A percentile compares a stretch with the other conserved stretches of the same genome.
Evolutionary conservation across 768 basidiomycete genomes (phyloP).

Genomic region (Russula earlei): DNA sequence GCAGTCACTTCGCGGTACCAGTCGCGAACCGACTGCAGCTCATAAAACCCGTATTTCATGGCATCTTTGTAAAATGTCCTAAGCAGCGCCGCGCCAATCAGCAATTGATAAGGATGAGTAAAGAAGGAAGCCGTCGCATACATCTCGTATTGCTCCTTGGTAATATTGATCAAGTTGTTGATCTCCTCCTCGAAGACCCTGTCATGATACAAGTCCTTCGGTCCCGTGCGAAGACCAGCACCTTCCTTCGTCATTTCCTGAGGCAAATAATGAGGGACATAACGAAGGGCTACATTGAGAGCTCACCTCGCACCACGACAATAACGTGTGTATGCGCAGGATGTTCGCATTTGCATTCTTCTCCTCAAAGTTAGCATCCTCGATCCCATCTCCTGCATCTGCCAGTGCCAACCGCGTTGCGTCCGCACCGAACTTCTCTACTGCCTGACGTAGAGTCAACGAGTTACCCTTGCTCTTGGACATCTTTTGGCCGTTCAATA

Average conservation of each 20-base stretch:
- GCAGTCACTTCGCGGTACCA: constrained; percentile 93
- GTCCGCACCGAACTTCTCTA: constrained; percentile 95
- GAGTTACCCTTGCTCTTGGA: constrained; percentile 95
- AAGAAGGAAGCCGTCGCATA: constrained; percentile 36
- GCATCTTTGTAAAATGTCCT: constrained; percentile 96
- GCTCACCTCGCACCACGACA: constrained; percentile 84
- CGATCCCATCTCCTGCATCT: constrained; percentile 94
- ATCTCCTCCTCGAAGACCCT: constrained; percentile 86
- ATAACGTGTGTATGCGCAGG: constrained; percentile 80
- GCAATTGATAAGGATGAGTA: not conserved
- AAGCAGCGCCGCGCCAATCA: not conserved
- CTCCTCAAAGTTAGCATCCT: constrained; percentile 99
- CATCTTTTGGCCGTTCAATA: constrained; percentile 99
- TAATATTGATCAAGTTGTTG: constrained; percentile 72
- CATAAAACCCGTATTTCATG: constrained; percentile 91
- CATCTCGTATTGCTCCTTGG: constrained; percentile 75
- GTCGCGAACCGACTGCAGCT: constrained; percentile 83
- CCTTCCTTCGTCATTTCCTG: constrained; percentile 77
- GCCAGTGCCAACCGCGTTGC: constrained; percentile 87
- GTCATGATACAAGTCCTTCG: constrained; percentile 69
- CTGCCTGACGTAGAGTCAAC: constrained; percentile 78
- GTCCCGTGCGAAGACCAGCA: constrained; percentile 62
- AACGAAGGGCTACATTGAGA: not conserved
- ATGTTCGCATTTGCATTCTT: constrained; percentile 97
- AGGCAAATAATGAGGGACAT: not conserved